phyloP scores from a whole-genome alignment of 352 stramenopile genomes.

The Phytophthora pisi region DNA sequence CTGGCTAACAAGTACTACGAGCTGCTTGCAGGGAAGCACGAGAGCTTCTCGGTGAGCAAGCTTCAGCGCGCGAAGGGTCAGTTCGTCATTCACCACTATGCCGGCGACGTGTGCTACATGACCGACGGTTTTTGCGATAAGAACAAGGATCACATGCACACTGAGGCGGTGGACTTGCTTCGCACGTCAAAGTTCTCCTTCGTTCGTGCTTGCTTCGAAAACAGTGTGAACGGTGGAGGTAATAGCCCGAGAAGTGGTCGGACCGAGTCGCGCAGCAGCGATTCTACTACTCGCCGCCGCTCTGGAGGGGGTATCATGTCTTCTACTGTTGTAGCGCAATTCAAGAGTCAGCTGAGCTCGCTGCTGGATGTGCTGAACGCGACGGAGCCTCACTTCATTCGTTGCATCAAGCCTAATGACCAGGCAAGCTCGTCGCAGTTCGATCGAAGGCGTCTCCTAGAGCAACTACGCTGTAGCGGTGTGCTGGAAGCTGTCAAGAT shows the following conservation, averaged over 20 bases:
- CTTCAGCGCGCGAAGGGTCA: conserved; percentile 80
- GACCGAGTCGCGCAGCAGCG: conserved; percentile 38
- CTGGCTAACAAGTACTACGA: conserved; percentile 88
- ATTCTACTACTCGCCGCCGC: conserved; percentile 45
- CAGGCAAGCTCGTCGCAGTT: conserved; percentile 62
- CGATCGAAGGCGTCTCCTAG: conserved; percentile 67
- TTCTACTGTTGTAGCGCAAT: conserved; percentile 90
- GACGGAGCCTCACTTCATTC: conserved; percentile 93
- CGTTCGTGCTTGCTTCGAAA: conserved; percentile 74
- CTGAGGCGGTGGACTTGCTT: conserved; percentile 75
- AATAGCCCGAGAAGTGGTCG: conserved; percentile 33
- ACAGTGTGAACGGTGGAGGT: conserved; percentile 25
- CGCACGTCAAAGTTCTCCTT: conserved; percentile 69
- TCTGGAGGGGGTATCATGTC: conserved; percentile 78
- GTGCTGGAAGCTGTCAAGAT: conserved; percentile 91
- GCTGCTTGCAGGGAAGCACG: conserved; percentile 51
- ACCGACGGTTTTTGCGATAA: conserved; percentile 87
- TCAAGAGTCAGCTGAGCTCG: conserved; percentile 92
- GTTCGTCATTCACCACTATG: conserved; percentile 90
- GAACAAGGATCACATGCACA: conserved; percentile 91
- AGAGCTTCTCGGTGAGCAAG: conserved; percentile 73
- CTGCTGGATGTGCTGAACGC: conserved; percentile 95
- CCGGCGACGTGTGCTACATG: conserved; percentile 83
- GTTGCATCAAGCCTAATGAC: conserved; percentile 92
- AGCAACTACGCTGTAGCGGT: conserved; percentile 88